phyloP scores from a whole-genome alignment of 768 basidiomycete species.

The Xerocomellus amylosporus region DNA sequence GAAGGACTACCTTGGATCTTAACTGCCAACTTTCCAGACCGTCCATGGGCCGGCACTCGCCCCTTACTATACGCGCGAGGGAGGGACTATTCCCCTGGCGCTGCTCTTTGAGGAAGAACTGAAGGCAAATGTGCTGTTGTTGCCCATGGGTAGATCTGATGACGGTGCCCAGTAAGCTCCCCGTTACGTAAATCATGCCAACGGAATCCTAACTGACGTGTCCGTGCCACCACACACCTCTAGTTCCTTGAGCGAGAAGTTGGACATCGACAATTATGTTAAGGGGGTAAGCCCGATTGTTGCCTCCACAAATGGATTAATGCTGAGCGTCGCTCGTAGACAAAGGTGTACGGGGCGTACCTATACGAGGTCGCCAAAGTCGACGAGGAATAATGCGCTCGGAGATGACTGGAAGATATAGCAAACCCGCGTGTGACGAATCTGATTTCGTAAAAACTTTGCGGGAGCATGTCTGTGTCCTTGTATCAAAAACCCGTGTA shows the following conservation, averaged over 20 bases:
- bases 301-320: constrained; percentile 26
- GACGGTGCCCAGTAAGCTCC: constrained; percentile 78
- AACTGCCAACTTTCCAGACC: not conserved
- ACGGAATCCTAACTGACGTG: not conserved
- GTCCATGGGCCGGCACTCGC: constrained; percentile 36
- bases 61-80: constrained; percentile 61
- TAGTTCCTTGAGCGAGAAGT: not conserved
- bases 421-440: no score
- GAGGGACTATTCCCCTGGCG: constrained; percentile 86
- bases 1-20: not conserved
- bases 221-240: not conserved
- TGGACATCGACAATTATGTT: no score
- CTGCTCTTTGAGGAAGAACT: constrained; percentile 83
- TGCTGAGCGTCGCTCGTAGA: not conserved
- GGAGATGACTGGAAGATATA: no score
- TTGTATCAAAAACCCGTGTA: no score
- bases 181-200: not conserved
- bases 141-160: constrained; percentile 89
- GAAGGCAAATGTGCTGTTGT: constrained; percentile 73
- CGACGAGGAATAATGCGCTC: no score
- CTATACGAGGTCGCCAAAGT: constrained; percentile 3
- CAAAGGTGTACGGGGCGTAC: constrained; percentile 16
- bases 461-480: no score
- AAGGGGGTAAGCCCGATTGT: no score
- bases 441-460: no score